phyloP scores from a whole-genome alignment of 1,284 basidiomycete genomes.

The Trichosporon sp. region DNA sequence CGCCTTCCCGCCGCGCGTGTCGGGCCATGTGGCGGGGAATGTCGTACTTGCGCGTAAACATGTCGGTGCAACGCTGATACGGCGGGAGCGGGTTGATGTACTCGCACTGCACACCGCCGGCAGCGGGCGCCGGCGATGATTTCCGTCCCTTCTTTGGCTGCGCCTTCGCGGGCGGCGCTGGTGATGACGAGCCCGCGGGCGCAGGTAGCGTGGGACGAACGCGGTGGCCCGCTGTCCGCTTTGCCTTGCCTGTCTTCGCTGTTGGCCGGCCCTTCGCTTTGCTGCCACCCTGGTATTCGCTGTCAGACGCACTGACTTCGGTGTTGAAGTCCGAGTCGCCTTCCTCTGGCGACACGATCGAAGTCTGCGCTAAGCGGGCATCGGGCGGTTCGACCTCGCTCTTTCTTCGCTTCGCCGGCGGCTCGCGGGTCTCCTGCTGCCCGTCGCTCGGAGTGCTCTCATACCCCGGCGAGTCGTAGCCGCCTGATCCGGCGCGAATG shows the following conservation, averaged over 20 bases:
- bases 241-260: constrained; percentile 12
- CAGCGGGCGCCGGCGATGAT: constrained; percentile 8
- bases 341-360: constrained; percentile 4
- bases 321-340: constrained; percentile 16
- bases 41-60: constrained; percentile 46
- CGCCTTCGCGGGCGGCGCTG: neutral
- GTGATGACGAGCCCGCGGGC: neutral
- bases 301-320: constrained; percentile 19
- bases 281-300: constrained; percentile 21
- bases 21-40: constrained; percentile 45
- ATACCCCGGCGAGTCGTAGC: constrained; percentile 15
- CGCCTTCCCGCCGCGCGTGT: constrained; percentile 43
- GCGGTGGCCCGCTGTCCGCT: neutral
- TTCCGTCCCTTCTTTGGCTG: constrained; percentile 9
- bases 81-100: constrained; percentile 45
- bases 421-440: constrained; percentile 9
- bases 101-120: constrained; percentile 40
- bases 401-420: constrained; percentile 38
- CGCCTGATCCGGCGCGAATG: constrained; percentile 4
- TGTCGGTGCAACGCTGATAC: constrained; percentile 43
- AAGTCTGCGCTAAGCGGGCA: neutral
- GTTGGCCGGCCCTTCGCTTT: constrained; percentile 5
- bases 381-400: constrained; percentile 18
- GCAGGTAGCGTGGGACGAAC: constrained; percentile 11
- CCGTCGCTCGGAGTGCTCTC: constrained; percentile 21